phyloP scores from a whole-genome alignment of 305 asterid genomes.

The Caryopteris hybrid region DNA sequence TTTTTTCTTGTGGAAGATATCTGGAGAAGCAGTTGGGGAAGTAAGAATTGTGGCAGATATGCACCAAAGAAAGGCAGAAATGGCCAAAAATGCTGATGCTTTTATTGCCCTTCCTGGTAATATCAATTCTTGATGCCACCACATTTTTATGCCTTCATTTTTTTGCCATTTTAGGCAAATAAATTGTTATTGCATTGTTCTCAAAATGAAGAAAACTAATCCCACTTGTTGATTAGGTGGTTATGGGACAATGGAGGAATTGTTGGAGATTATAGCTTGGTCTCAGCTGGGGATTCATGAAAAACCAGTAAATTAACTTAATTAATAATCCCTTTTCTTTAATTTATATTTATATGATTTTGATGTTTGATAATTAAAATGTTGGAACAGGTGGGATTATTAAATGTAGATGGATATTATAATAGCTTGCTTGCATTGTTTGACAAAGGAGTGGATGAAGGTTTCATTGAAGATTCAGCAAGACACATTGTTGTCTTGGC shows the following conservation, averaged over 20 bases:
- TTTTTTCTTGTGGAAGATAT: constrained; percentile 23
- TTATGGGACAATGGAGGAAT: constrained; percentile 61
- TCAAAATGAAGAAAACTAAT: too few species aligned
- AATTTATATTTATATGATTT: background rate
- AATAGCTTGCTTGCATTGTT: constrained; percentile 45
- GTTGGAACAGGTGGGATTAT: constrained; percentile 37
- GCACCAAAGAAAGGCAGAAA: constrained; percentile 52
- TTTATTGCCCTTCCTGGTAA: constrained; percentile 58
- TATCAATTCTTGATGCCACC: background rate
- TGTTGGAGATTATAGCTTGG: constrained; percentile 51
- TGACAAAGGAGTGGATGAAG: constrained; percentile 58
- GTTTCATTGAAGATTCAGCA: constrained; percentile 43
- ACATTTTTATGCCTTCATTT: background rate
- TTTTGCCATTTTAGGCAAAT: background rate
- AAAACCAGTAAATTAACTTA: constrained; percentile 29
- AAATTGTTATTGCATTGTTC: too few species aligned
- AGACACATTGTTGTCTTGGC: constrained; percentile 42
- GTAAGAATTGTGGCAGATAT: constrained; percentile 42
- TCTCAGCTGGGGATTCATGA: constrained; percentile 48
- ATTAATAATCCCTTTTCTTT: background rate
- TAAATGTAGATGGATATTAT: constrained; percentile 49
- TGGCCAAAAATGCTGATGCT: constrained; percentile 55
- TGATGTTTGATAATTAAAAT: background rate
- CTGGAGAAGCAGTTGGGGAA: constrained; percentile 39
- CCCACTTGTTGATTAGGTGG: constrained; percentile 33